Base-by-base conservation (phyloP, 1,284 basidiomycete genomes). In the Lentinula novae-zelandiae region DNA sequence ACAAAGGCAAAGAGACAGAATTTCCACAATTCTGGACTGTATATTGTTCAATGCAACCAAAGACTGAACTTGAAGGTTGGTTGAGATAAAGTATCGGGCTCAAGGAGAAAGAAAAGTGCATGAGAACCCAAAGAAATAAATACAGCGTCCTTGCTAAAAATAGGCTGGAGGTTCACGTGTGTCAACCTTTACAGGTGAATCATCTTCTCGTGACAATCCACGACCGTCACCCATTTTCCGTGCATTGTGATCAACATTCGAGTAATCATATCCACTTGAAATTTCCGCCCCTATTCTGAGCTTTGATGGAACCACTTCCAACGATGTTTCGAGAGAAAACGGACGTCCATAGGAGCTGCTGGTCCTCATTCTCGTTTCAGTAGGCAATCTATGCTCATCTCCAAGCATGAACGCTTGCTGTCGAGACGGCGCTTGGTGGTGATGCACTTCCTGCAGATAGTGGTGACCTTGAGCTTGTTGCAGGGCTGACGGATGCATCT, bases 361-460 rank as follows among this genome's bases (percentile, higher is more conserved):
- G 20, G 9, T n/a, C 15, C 44, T 46, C 44, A 46, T 46, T 46
- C 44, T 22, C 8, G 22, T 20, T 22, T 46, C 17, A 9, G n/a
- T 20, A 8, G 10, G 8, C 9, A 46, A 10, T 9, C 44, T 7
- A 46, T 15, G 13, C 12, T 56, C 54, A 56, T 56, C 54, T 44
- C 54, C 54, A 56, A 5, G 54, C 13, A 56, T 56, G 40, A 12
- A 46, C 31, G 15, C 42, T 31, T 33, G 40, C 40, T 22, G 40
- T 1, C 3, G 54, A 46, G 39, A 54, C 27, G 27, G 53, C 53
- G 53, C 39, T 54, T 27, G 54, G 54, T 5, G 54, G 27, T 5
- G 54, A 56, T 46, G 39, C 27, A 31, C 54, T 56, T 46, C 42
- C 40, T 31, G 54, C 22, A 22, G 54, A 56, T 56, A 56, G 22